Evolutionary conservation across 2,329 filamentous ascomycete species (phyloP).

Genomic region (Rutstroemia sp.): DNA sequence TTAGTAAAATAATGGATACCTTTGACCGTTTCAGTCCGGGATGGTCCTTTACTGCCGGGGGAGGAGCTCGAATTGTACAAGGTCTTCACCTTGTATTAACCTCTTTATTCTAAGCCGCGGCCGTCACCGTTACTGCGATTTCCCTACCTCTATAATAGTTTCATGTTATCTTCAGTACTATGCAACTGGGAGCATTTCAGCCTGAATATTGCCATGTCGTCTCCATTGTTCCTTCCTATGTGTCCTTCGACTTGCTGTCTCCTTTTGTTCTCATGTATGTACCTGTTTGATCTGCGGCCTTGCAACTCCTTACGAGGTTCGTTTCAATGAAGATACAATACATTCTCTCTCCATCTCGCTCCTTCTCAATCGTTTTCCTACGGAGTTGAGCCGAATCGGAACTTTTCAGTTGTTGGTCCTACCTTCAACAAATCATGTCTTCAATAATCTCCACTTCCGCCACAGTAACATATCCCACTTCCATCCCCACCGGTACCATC

Average conservation of each 20-base stretch:
- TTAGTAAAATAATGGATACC: background rate
- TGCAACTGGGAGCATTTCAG: background rate
- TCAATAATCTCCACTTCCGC: background rate
- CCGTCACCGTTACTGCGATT: background rate
- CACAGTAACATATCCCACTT: background rate
- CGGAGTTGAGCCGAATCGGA: too few relatives aligned
- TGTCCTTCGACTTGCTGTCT: too few relatives aligned
- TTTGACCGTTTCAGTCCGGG: background rate
- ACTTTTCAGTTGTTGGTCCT: too few relatives aligned
- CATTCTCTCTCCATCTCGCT: too few relatives aligned
- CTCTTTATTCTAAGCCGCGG: background rate
- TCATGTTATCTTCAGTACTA: background rate
- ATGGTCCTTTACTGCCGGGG: background rate
- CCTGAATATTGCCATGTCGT: background rate
- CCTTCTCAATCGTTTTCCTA: too few relatives aligned
- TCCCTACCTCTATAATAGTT: background rate
- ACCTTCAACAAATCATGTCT: background rate
- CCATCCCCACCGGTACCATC: slow-evolving; percentile 15
- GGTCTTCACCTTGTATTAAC: background rate
- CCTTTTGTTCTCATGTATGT: too few relatives aligned
- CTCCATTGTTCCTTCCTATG: background rate
- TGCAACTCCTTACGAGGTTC: too few relatives aligned
- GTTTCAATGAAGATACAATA: too few relatives aligned
- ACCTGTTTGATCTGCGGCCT: too few relatives aligned
- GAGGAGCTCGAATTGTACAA: background rate